Evolutionary conservation across 1,284 basidiomycete genomes (phyloP), one percentile per base, ranked within the genome.

Genomic region (Cryptococcus sp.): DNA sequence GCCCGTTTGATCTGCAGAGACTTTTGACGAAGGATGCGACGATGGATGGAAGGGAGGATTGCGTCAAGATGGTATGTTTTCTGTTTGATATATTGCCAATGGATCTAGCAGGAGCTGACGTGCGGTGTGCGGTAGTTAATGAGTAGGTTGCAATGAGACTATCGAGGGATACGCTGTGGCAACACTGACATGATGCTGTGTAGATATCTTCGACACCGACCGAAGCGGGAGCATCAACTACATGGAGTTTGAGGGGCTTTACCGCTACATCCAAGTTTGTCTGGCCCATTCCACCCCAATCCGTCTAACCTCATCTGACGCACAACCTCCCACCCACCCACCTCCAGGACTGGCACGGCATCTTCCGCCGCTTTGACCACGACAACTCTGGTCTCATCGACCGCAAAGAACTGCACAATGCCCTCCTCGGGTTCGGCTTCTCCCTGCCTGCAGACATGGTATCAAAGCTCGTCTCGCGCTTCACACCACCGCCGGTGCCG

Each of bases 271-370:
- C 63, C 72, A 76, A 64, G 74, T 71, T n/a, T 45, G 51, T 43
- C 15, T 36, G 38, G 9, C 52, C 8, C 15, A 13, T 16, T 57
- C 44, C 39, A n/a, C 36, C 36, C 28, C 24, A 33, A 43, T 51
- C 18, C 37, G 39, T 20, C 43, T n/a, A n/a, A n/a, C 50, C 43
- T 9, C 40, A 23, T 15, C 40, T 12, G 15, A n/a, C 43, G 39
- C 54, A n/a, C 44, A 8, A n/a, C n/a, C n/a, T n/a, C n/a, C n/a
- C n/a, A n/a, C n/a, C n/a, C 45, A 5, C 18, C 4, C 16, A 20
- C n/a, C n/a, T n/a, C n/a, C 55, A 77, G 71, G 76, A 78, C 65
- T 78, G 76, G 76, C 73, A 78, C 65, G 71, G 64, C 45, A 77
- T 77, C 55, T 77, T 77, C 65, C 69, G 67, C 33, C 73, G 75